Evolutionary conservation across 257 asterid species (phyloP).

Genomic region (Verbena officinalis): DNA sequence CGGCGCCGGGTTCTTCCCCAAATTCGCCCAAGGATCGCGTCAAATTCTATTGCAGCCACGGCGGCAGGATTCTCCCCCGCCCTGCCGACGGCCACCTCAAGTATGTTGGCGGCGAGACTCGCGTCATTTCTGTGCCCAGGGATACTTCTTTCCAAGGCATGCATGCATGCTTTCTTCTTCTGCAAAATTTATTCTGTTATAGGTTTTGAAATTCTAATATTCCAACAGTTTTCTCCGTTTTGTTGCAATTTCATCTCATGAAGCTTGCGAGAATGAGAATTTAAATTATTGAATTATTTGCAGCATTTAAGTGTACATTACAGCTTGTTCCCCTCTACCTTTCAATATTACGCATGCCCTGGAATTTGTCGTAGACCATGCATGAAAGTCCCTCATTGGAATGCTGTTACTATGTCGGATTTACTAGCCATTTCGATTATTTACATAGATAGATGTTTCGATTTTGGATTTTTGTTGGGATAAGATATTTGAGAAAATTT

Average conservation of each 20-base stretch:
- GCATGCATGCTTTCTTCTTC: not conserved
- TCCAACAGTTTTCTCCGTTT: no score
- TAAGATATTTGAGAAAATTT: not conserved
- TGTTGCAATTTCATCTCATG: not conserved
- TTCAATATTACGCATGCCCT: not conserved
- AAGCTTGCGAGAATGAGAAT: not conserved
- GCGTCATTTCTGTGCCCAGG: slow-evolving; percentile 60
- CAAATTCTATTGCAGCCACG: slow-evolving; percentile 71
- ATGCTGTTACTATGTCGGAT: not conserved
- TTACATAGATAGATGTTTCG: not conserved
- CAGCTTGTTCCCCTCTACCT: not conserved
- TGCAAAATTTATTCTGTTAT: not conserved
- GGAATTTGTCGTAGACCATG: not conserved
- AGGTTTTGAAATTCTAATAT: not conserved
- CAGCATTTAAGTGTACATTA: not conserved
- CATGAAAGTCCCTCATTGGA: not conserved
- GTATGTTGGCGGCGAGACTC: slow-evolving; percentile 80
- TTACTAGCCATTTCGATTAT: not conserved
- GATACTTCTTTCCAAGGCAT: slow-evolving; percentile 57
- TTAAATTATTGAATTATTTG: not conserved
- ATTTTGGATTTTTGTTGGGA: not conserved
- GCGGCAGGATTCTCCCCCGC: slow-evolving; percentile 75
- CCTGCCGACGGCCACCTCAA: slow-evolving; percentile 66
- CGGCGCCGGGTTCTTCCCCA: slow-evolving; percentile 45
- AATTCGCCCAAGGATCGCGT: slow-evolving; percentile 46